Percentiles rank a stretch among this genome's conserved stretches.
These are phyloP conservation scores for Nemania diffusa DNA, from an alignment of 2,329 filamentous ascomycete species.

Conservation along the genomic window DNA sequence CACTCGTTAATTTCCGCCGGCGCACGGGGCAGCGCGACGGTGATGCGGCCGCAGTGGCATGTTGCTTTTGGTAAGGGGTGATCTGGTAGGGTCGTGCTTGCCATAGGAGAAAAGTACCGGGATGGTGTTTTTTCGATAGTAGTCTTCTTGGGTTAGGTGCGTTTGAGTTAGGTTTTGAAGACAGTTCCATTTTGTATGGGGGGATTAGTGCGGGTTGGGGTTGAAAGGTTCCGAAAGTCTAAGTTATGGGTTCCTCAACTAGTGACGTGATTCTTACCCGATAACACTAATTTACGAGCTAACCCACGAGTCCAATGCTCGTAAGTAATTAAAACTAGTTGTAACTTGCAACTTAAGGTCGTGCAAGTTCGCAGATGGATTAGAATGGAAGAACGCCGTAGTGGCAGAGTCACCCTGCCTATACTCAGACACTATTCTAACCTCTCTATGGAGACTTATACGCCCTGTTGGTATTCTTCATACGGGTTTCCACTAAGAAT, in stretches of 20 bases:
- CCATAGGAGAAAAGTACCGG: neutral
- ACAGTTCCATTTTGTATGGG: neutral
- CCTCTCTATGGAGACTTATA: neutral
- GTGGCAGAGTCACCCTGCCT: neutral
- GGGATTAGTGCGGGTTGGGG: neutral
- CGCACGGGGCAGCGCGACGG: constrained; percentile 29
- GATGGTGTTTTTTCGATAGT: neutral
- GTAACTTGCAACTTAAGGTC: too few relatives aligned
- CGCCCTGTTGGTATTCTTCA: too few relatives aligned
- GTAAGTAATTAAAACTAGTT: too few relatives aligned
- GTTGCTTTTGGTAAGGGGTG: constrained; percentile 6
- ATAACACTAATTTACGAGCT: neutral
- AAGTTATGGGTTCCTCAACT: neutral
- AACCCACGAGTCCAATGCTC: neutral
- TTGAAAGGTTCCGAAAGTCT: neutral
- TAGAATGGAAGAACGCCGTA: neutral
- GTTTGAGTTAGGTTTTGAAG: neutral
- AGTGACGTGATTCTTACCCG: constrained; percentile 13
- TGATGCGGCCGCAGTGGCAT: constrained; percentile 42
- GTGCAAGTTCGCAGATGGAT: neutral
- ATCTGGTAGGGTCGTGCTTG: neutral
- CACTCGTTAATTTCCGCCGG: constrained; percentile 40
- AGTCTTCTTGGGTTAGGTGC: neutral
- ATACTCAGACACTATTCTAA: neutral
- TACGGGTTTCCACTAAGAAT: too few relatives aligned